Evolutionary conservation across 768 basidiomycete genomes (phyloP), one percentile per base, ranked within the genome.

Genomic region (Boletus vermiculosoides): DNA sequence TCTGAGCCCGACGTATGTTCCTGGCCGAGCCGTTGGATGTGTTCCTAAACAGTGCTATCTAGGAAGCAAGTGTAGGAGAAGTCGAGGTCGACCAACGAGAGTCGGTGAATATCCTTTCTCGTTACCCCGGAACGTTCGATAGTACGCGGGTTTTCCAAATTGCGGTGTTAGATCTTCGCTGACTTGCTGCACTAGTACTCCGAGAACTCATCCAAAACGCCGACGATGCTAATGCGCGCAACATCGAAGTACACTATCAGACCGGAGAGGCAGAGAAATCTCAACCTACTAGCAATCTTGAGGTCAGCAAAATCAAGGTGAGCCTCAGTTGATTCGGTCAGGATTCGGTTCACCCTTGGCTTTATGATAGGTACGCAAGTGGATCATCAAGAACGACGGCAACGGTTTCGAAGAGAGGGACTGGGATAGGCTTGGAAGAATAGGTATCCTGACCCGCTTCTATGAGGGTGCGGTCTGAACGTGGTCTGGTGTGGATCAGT

Each of bases 141-240:
- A 8, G 30, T 47, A 8, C 3, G 28, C 9, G 30, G 7, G 25
- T 25, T 42, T 23, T 31, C 20, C 28, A 3, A 40, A 13, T 11
- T 10, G 2, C 9, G 6, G 16, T 16, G 3, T 9, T 30, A 18
- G n/a, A 18, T 37, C 34, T 22, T 31, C 11, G 15, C 59, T 61
- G 12, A 53, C 22, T 9, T 16, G 16, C 18, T 5, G 2, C 15
- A 18, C 31, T 40, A 72, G 79, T 83, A 36, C 77, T 80, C 55
- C 68, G 83, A 48, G 83, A 84, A 12, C 31, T 31, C 31, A 31
- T 31, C 4, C 31, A 31, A 31, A 31, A 31, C 12, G 31, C 31
- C 12, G 81, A 82, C 57, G 81, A 83, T 68, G 81, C 75, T 0
- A 71, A 67, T 6, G 69, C 77, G 1, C 67, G 54, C 16, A 59